Evolutionary conservation across 192 early-diverging fungal genomes (phyloP).

Genomic region (Paraglomus occultum): DNA sequence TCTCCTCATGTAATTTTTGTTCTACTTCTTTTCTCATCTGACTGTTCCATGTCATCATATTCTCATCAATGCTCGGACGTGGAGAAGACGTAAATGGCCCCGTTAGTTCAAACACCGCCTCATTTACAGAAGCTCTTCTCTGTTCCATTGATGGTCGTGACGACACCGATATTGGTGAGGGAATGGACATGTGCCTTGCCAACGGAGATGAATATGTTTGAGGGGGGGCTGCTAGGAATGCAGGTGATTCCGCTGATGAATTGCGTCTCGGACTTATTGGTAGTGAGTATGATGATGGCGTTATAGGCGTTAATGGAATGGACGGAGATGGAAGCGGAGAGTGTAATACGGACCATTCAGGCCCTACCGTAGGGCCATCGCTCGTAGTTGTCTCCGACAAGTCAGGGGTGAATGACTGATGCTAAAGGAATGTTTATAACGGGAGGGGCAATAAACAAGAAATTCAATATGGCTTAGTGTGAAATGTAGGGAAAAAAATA

Average conservation of each 20-base stretch:
- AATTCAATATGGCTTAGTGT: not conserved
- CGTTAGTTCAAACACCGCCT: conserved; percentile 25
- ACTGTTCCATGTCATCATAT: conserved; percentile 14
- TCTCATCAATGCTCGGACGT: conserved; percentile 28
- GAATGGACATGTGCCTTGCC: conserved; percentile 6
- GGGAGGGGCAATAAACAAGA: not conserved
- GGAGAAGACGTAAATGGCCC: conserved; percentile 13
- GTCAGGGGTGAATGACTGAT: conserved; percentile 16
- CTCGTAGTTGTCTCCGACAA: conserved; percentile 13
- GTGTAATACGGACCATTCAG: conserved; percentile 26
- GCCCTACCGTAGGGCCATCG: conserved; percentile 2
- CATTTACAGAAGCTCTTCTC: conserved; percentile 27
- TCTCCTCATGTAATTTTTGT: conserved; percentile 29
- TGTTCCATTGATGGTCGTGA: conserved; percentile 6
- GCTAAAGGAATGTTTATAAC: not conserved
- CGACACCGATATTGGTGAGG: not conserved
- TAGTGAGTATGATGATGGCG: conserved; percentile 12
- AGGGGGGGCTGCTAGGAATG: conserved; percentile 8
- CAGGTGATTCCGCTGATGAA: conserved; percentile 1
- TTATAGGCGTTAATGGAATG: conserved; percentile 18
- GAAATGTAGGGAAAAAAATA: not conserved
- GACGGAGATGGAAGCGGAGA: conserved; percentile 27
- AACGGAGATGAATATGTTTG: conserved; percentile 17
- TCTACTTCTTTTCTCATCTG: conserved; percentile 29
- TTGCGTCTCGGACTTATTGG: not conserved